A percentile compares a stretch with the other conserved stretches of the same genome.
Evolutionary conservation across 2,329 filamentous ascomycete genomes (phyloP).

Genomic region (Chrysoporthe austroafricana): DNA sequence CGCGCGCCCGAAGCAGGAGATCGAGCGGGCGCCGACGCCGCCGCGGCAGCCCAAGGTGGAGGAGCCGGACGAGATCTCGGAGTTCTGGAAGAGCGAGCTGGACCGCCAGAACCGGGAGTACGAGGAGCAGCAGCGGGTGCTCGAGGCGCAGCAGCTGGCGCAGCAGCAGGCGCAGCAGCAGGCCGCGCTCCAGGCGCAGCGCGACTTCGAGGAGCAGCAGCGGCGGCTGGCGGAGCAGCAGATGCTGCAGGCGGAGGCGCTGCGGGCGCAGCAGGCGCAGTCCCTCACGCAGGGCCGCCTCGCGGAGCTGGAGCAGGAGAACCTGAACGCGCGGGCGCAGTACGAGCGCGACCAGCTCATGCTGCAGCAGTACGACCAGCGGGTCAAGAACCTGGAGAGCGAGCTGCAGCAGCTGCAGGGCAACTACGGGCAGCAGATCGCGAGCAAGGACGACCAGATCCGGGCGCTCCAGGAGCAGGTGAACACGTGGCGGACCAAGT

Average conservation of each 20-base stretch:
- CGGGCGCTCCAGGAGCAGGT: slow-evolving; percentile 92
- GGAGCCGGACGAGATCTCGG: slow-evolving; percentile 92
- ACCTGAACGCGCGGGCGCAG: slow-evolving; percentile 89
- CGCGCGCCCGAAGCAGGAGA: slow-evolving; percentile 76
- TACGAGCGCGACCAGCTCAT: slow-evolving; percentile 97
- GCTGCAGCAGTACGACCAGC: slow-evolving; percentile 93
- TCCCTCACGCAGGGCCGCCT: slow-evolving; percentile 96
- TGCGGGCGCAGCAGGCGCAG: slow-evolving; percentile 85
- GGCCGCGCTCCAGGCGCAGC: slow-evolving; percentile 81
- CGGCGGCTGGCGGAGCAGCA: slow-evolving; percentile 86
- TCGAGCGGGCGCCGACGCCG: slow-evolving; percentile 69
- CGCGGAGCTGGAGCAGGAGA: slow-evolving; percentile 93
- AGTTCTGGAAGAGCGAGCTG: slow-evolving; percentile 96
- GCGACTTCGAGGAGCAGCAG: slow-evolving; percentile 97
- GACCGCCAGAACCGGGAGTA: slow-evolving; percentile 92
- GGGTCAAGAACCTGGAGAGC: slow-evolving; percentile 89
- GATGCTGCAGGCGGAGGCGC: slow-evolving; percentile 84
- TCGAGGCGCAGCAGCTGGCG: slow-evolving; percentile 85
- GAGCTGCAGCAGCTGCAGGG: slow-evolving; percentile 82
- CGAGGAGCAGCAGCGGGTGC: slow-evolving; percentile 86
- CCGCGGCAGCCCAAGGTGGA: slow-evolving; percentile 69
- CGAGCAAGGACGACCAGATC: slow-evolving; percentile 94
- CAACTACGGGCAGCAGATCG: slow-evolving; percentile 82
- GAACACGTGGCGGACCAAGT: slow-evolving; percentile 96
- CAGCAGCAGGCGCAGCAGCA: slow-evolving; percentile 82